phyloP scores from a whole-genome alignment of 176 grass and related monocot species.

The Oryza coarctata region DNA sequence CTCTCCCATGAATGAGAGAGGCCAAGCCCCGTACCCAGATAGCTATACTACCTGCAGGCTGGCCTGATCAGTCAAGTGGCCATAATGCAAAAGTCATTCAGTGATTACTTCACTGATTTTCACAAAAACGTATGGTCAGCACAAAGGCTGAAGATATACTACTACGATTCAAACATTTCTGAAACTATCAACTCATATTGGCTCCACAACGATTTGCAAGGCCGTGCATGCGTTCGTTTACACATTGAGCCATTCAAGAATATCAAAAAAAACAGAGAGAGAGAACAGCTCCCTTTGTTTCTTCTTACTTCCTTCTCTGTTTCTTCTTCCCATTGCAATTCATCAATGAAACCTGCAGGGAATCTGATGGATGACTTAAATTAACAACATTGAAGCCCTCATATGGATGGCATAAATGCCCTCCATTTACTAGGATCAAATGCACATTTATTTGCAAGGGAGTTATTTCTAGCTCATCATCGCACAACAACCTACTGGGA shows the following conservation, averaged over 20 bases:
- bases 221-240: slow-evolving; percentile 36
- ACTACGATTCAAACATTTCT: neutral
- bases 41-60: neutral
- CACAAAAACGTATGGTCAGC: slow-evolving; percentile 33
- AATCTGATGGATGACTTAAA: slow-evolving; percentile 46
- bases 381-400: slow-evolving; percentile 40
- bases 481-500: slow-evolving; percentile 36
- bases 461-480: slow-evolving; percentile 50
- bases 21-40: neutral
- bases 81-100: slow-evolving; percentile 19
- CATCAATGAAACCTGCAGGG: slow-evolving; percentile 39
- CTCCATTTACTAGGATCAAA: slow-evolving; percentile 47
- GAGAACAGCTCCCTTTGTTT: too few species aligned
- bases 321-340: neutral
- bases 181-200: neutral
- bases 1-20: slow-evolving; percentile 22
- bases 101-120: slow-evolving; percentile 14
- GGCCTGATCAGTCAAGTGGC: slow-evolving; percentile 15
- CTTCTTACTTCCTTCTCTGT: neutral
- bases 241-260: slow-evolving; percentile 5
- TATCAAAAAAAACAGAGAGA: neutral
- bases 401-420: slow-evolving; percentile 43
- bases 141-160: neutral
- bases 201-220: slow-evolving; percentile 34
- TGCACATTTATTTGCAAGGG: slow-evolving; percentile 45